These are phyloP conservation scores for Ettlia oleoabundans DNA, from an alignment of 139 green algal species.

Conservation along the genomic window DNA sequence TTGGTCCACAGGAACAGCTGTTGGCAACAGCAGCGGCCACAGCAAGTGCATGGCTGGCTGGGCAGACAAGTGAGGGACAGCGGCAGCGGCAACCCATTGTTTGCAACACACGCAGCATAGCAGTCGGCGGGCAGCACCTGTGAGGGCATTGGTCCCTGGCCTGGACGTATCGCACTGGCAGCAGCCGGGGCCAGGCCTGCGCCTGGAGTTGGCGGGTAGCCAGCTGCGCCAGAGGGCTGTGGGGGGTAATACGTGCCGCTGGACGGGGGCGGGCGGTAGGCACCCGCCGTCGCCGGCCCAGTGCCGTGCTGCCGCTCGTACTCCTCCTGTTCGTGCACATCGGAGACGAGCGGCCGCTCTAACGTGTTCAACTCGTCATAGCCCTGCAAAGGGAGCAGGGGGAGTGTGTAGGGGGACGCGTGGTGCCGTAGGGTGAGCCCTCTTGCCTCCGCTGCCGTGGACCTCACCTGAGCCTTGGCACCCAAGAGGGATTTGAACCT, in stretches of 20 bases:
- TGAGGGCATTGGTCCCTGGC: not conserved
- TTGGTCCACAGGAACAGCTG: too few relatives aligned
- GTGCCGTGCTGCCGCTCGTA: constrained; percentile 34
- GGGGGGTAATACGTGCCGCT: constrained; percentile 13
- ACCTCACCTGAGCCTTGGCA: constrained; percentile 21
- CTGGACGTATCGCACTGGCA: not conserved
- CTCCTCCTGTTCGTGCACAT: constrained; percentile 36
- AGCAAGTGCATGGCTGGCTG: too few relatives aligned
- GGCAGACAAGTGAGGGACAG: too few relatives aligned
- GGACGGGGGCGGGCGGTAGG: not conserved
- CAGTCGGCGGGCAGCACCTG: not conserved
- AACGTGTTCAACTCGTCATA: constrained; percentile 53
- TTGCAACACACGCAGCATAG: not conserved
- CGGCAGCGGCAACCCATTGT: too few relatives aligned
- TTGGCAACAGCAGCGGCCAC: not conserved
- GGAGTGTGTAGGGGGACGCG: not conserved
- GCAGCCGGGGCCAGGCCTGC: too few relatives aligned
- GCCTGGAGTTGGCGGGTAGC: constrained; percentile 6
- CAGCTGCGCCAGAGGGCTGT: not conserved
- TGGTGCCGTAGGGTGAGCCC: too few relatives aligned
- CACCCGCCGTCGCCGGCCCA: not conserved
- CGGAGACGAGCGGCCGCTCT: constrained; percentile 41
- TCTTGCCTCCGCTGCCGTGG: too few relatives aligned
- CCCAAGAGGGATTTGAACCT: constrained; percentile 42
- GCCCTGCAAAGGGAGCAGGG: constrained; percentile 10